These are phyloP conservation scores for Cryphonectria parasitica DNA, from an alignment of 2,329 filamentous ascomycete genomes.

Conservation along the genomic window DNA sequence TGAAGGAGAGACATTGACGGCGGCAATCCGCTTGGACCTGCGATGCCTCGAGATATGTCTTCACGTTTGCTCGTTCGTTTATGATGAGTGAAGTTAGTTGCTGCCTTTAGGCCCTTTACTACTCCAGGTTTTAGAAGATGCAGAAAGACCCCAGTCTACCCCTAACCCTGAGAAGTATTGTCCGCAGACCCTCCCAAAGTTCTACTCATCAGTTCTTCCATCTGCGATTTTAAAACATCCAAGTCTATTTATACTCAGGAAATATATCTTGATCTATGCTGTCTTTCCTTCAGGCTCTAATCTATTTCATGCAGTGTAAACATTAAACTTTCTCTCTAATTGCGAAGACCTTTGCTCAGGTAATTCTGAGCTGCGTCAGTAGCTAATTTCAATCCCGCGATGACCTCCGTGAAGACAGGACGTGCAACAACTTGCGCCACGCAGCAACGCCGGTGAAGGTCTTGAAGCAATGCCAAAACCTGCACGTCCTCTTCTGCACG, in stretches of 20 bases:
- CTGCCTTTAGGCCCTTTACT: neutral
- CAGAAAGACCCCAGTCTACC: neutral
- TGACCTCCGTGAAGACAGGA: constrained; percentile 40
- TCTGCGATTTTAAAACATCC: neutral
- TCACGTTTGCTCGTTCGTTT: neutral
- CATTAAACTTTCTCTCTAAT: neutral
- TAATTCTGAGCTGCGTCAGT: neutral
- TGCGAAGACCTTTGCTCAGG: neutral
- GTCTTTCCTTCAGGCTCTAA: neutral
- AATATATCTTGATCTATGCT: neutral
- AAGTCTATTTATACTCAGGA: neutral
- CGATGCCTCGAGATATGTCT: neutral
- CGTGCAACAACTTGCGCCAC: constrained; percentile 34
- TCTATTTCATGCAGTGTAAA: neutral
- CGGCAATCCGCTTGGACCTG: neutral
- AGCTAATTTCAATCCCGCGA: constrained; percentile 29
- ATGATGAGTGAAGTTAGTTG: neutral
- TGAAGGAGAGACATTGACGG: neutral
- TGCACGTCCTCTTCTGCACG: constrained; percentile 16
- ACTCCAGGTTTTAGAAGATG: neutral
- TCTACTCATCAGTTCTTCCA: neutral
- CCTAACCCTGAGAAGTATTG: neutral
- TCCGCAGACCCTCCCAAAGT: neutral
- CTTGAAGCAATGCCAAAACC: constrained; percentile 32
- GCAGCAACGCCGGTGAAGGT: constrained; percentile 38